phyloP scores from a whole-genome alignment of 768 basidiomycete species.

The Mycena maculata region DNA sequence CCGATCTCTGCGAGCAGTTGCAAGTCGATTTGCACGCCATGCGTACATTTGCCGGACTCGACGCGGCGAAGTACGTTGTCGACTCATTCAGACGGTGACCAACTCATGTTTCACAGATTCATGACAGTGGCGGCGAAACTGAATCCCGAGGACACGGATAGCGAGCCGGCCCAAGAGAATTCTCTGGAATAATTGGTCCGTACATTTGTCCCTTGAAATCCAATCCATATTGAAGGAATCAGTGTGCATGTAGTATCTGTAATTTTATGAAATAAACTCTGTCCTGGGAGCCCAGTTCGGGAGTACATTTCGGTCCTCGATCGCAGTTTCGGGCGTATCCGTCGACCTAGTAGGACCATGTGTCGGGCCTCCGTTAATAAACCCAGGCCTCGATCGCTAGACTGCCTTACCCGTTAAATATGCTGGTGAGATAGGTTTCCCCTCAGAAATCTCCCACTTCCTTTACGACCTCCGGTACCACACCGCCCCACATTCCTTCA shows the following conservation, averaged over 20 bases:
- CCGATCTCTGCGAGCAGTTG: slow-evolving; percentile 81
- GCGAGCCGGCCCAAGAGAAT: slow-evolving; percentile 1
- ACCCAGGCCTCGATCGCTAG: too few relatives aligned
- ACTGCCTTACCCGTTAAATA: too few relatives aligned
- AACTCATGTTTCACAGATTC: slow-evolving; percentile 48
- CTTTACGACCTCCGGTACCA: not conserved
- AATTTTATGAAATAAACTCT: too few relatives aligned
- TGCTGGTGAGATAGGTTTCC: too few relatives aligned
- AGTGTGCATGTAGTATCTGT: not conserved
- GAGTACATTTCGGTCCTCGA: too few relatives aligned
- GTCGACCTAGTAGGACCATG: too few relatives aligned
- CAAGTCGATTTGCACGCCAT: slow-evolving; percentile 83
- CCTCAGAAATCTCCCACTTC: not conserved
- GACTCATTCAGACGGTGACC: not conserved
- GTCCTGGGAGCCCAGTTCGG: too few relatives aligned
- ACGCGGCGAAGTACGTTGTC: slow-evolving; percentile 80
- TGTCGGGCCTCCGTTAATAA: too few relatives aligned
- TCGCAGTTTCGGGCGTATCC: too few relatives aligned
- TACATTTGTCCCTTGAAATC: not conserved
- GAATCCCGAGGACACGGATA: slow-evolving; percentile 43
- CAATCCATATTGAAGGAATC: not conserved
- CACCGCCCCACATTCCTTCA: not conserved
- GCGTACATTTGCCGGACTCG: slow-evolving; percentile 80
- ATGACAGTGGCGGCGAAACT: slow-evolving; percentile 63
- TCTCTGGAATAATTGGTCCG: not conserved